phyloP scores from a whole-genome alignment of 2,329 filamentous ascomycete genomes.

The Laburnicola sp. region DNA sequence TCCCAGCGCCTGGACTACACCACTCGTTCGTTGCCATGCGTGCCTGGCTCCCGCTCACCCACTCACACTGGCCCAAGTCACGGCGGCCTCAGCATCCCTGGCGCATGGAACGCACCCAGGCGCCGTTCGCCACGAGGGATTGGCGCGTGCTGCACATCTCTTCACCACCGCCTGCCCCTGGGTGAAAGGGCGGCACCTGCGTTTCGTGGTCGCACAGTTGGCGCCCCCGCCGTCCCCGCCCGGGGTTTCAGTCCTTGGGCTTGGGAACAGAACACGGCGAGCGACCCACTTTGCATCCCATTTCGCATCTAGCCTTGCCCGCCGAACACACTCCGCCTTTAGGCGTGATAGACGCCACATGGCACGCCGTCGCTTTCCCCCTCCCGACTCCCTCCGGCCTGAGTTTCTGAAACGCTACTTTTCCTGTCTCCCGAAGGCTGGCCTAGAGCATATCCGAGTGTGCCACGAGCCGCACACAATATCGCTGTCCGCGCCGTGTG shows the following conservation, averaged over 20 bases:
- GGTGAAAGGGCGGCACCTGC: background rate
- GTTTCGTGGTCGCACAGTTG: constrained; percentile 21
- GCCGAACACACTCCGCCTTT: background rate
- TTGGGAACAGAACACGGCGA: constrained; percentile 17
- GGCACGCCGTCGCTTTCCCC: background rate
- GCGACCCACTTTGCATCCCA: background rate
- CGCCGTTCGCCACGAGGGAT: constrained; percentile 5
- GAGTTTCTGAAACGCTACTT: constrained; percentile 17
- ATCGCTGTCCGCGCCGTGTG: constrained; percentile 18
- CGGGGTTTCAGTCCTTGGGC: constrained; percentile 31
- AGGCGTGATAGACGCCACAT: constrained; percentile 8
- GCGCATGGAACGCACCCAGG: background rate
- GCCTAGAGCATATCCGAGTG: constrained; percentile 10
- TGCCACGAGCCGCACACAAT: constrained; percentile 14
- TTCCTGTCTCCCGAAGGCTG: background rate
- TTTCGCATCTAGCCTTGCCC: background rate
- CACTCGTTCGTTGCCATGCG: background rate
- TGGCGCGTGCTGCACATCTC: constrained; percentile 7
- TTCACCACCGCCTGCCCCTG: background rate
- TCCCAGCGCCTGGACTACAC: constrained; percentile 8
- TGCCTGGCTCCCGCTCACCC: constrained; percentile 1
- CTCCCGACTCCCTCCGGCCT: background rate
- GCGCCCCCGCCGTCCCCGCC: constrained; percentile 24
- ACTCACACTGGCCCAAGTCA: constrained; percentile 7
- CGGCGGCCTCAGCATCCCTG: constrained; percentile 3